Evolutionary conservation across 345 rosid species (phyloP).

Genomic region (Acer campestre): DNA sequence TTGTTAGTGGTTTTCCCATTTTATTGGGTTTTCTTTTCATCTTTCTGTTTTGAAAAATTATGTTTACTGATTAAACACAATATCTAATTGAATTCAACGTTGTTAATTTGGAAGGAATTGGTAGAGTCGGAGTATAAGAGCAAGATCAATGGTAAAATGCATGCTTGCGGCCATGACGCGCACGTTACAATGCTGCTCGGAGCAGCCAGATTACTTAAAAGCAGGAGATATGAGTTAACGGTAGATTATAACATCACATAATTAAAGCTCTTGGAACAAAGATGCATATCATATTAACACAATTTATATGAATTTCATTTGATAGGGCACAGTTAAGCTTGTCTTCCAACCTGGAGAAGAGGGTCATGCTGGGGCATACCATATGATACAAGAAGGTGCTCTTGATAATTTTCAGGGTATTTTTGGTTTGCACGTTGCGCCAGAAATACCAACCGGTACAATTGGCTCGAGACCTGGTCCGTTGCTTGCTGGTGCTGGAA

Average conservation of each 20-base stretch:
- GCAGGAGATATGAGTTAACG: slow-evolving; percentile 33
- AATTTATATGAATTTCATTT: neutral
- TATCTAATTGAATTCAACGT: neutral
- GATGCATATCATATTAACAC: neutral
- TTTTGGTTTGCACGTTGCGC: slow-evolving; percentile 49
- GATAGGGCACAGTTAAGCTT: slow-evolving; percentile 53
- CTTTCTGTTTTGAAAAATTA: too few species aligned
- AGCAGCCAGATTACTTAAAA: slow-evolving; percentile 51
- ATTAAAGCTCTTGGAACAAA: neutral
- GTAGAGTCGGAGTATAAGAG: slow-evolving; percentile 53
- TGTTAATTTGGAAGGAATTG: slow-evolving; percentile 35
- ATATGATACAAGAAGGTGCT: slow-evolving; percentile 56
- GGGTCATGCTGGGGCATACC: slow-evolving; percentile 52
- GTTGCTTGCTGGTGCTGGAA: slow-evolving; percentile 46
- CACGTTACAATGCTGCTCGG: slow-evolving; percentile 57
- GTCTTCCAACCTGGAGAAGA: slow-evolving; percentile 77
- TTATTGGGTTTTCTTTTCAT: too few species aligned
- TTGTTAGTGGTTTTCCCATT: too few species aligned
- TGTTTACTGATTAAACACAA: too few species aligned
- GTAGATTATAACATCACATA: slow-evolving; percentile 18
- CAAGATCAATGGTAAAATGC: slow-evolving; percentile 54
- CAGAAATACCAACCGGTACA: slow-evolving; percentile 39
- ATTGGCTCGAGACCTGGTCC: slow-evolving; percentile 59
- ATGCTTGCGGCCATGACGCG: slow-evolving; percentile 65
- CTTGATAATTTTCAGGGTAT: slow-evolving; percentile 46